Conservation (phyloP, 192 early-diverging fungal genomes). For the Backusella parvicylindrica region DNA sequence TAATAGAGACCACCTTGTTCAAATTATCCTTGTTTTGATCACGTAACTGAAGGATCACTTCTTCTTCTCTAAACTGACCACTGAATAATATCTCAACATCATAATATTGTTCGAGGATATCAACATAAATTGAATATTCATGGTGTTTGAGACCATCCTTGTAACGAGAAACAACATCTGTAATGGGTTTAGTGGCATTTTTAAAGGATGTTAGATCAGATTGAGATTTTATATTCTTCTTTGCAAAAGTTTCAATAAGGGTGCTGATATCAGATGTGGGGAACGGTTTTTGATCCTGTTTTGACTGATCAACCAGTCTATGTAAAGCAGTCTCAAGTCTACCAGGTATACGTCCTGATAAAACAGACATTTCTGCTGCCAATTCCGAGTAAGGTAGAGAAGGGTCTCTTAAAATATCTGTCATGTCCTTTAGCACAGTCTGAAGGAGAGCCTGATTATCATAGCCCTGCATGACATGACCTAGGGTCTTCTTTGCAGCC, state of each 20-base stretch:
- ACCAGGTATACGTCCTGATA: constrained; percentile 83
- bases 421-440: constrained; percentile 62
- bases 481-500: constrained; percentile 56
- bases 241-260: constrained; percentile 50
- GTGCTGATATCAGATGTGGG: constrained; percentile 64
- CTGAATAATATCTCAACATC: constrained; percentile 83
- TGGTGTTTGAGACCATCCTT: constrained; percentile 69
- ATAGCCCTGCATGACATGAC: constrained; percentile 83
- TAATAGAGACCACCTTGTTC: constrained; percentile 61
- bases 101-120: constrained; percentile 81
- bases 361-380: constrained; percentile 71
- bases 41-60: constrained; percentile 81
- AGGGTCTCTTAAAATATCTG: constrained; percentile 66
- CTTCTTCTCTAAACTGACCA: constrained; percentile 70
- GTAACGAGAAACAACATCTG: constrained; percentile 63
- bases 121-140: constrained; percentile 66
- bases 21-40: constrained; percentile 82
- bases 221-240: constrained; percentile 42
- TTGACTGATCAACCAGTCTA: constrained; percentile 41
- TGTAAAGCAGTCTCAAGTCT: constrained; percentile 56
- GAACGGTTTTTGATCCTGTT: constrained; percentile 51
- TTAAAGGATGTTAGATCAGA: constrained; percentile 62
- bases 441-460: constrained; percentile 72
- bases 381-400: constrained; percentile 87
- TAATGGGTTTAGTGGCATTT: constrained; percentile 62